Evolutionary conservation across 2,329 filamentous ascomycete genomes (phyloP).

Genomic region (Alternaria ventricosa): DNA sequence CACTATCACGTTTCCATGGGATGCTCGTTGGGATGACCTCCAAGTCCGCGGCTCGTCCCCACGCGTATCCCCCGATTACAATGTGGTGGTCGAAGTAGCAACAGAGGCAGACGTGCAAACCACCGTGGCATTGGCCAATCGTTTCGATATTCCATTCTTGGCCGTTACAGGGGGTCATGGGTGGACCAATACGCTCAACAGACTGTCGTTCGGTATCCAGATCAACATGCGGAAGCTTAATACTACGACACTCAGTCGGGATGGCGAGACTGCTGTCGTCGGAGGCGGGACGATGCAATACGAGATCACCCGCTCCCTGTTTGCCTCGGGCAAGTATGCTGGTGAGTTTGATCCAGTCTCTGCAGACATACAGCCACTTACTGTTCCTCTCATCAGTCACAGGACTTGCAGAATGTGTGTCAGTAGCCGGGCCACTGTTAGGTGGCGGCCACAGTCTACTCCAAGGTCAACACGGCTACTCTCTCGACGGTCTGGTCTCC

Average conservation of each 20-base stretch:
- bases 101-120: conserved; percentile 24
- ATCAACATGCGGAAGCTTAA: conserved; percentile 44
- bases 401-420: conserved; percentile 39
- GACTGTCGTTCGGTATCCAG: conserved; percentile 34
- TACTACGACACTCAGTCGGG: conserved; percentile 23
- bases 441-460: conserved; percentile 65
- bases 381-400: conserved; percentile 11
- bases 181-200: conserved; percentile 32
- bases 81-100: conserved; percentile 22
- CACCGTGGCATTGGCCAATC: conserved; percentile 15
- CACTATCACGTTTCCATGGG: conserved; percentile 18
- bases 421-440: conserved; percentile 63
- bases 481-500: conserved; percentile 43
- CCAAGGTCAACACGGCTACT: conserved; percentile 50
- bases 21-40: conserved; percentile 18
- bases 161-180: conserved; percentile 47
- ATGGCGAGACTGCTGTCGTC: conserved; percentile 32
- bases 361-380: neutral
- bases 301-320: conserved; percentile 35
- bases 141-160: conserved; percentile 45
- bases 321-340: conserved; percentile 37
- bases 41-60: conserved; percentile 26
- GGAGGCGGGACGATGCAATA: conserved; percentile 36
- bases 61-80: conserved; percentile 21
- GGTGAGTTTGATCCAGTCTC: conserved; percentile 21